Evolutionary conservation across 2,329 filamentous ascomycete species (phyloP).

Genomic region (Dothidotthia symphoricarpi): DNA sequence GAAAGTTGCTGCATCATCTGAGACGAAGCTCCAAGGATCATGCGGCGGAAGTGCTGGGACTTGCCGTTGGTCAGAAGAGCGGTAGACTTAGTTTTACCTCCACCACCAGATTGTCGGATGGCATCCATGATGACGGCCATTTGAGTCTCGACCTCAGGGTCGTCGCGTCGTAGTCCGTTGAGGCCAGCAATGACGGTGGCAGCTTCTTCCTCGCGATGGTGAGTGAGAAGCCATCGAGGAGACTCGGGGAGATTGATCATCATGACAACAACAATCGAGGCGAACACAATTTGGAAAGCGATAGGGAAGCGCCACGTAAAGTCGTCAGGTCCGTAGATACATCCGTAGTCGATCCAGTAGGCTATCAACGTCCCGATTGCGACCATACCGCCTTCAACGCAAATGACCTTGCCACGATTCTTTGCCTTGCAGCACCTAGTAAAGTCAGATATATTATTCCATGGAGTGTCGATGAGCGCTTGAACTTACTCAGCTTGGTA

Average conservation of each 20-base stretch:
- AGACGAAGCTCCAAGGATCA: conserved; percentile 58
- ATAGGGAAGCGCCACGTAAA: conserved; percentile 53
- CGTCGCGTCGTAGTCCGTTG: conserved; percentile 48
- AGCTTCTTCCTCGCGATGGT: conserved; percentile 48
- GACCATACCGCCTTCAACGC: conserved; percentile 55
- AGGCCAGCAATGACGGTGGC: conserved; percentile 50
- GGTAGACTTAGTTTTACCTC: conserved; percentile 45
- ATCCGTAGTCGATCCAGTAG: conserved; percentile 54
- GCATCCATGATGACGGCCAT: conserved; percentile 62
- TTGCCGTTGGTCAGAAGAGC: conserved; percentile 60
- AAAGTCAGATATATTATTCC: conserved; percentile 1
- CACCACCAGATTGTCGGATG: conserved; percentile 38
- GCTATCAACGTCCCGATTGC: conserved; percentile 52
- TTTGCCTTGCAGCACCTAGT: conserved; percentile 47
- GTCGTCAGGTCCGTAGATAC: conserved; percentile 27
- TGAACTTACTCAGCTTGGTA: conserved; percentile 51
- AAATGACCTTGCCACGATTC: conserved; percentile 60
- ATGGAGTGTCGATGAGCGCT: fast-evolving
- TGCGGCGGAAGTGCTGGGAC: conserved; percentile 63
- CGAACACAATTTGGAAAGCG: conserved; percentile 53
- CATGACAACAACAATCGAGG: conserved; percentile 30
- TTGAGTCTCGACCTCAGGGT: conserved; percentile 57
- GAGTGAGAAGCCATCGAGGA: conserved; percentile 35
- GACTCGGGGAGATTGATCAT: conserved; percentile 40
- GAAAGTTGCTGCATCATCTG: conserved; percentile 61